These are phyloP conservation scores for Dendrocalamus sinicus DNA, from an alignment of 176 grass and related monocot species.

Conservation along the genomic window DNA sequence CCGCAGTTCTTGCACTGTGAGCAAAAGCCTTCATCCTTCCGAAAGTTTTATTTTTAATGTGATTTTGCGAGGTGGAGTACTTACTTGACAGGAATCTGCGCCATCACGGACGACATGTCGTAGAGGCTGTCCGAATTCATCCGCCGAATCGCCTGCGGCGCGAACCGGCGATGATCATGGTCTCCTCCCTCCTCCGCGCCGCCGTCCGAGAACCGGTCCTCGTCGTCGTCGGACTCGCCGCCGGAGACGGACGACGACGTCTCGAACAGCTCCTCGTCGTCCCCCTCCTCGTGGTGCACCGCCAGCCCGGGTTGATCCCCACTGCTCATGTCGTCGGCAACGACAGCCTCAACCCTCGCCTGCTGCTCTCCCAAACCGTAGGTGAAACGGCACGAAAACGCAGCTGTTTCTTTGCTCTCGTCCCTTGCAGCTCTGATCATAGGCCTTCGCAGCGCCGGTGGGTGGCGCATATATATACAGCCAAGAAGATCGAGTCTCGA, in stretches of 20 bases:
- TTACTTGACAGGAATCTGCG: constrained; percentile 71
- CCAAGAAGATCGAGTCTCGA: not conserved
- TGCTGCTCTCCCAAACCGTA: not conserved
- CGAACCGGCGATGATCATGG: constrained; percentile 27
- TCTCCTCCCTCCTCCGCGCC: not conserved
- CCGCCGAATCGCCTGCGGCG: constrained; percentile 40
- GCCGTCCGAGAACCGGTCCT: constrained; percentile 40
- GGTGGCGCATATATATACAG: constrained; percentile 6
- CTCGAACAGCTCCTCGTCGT: constrained; percentile 50
- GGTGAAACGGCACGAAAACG: not conserved
- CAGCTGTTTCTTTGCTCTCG: not conserved
- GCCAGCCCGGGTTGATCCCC: not conserved
- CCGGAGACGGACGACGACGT: constrained; percentile 44
- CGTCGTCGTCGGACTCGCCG: constrained; percentile 48
- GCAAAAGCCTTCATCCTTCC: not conserved
- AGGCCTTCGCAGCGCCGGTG: constrained; percentile 14
- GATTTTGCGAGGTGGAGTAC: not conserved
- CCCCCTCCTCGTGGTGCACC: constrained; percentile 36
- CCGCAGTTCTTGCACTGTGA: not conserved
- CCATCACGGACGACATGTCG: constrained; percentile 65
- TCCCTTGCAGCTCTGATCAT: not conserved
- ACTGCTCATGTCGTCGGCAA: constrained; percentile 31
- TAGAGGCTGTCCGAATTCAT: constrained; percentile 63
- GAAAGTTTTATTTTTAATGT: not conserved
- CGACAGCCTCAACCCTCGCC: not conserved